A percentile compares a stretch with the other conserved stretches of the same genome.
Evolutionary conservation across 192 early-diverging fungal species (phyloP).

Genomic region (Pilobolus umbonatus): DNA sequence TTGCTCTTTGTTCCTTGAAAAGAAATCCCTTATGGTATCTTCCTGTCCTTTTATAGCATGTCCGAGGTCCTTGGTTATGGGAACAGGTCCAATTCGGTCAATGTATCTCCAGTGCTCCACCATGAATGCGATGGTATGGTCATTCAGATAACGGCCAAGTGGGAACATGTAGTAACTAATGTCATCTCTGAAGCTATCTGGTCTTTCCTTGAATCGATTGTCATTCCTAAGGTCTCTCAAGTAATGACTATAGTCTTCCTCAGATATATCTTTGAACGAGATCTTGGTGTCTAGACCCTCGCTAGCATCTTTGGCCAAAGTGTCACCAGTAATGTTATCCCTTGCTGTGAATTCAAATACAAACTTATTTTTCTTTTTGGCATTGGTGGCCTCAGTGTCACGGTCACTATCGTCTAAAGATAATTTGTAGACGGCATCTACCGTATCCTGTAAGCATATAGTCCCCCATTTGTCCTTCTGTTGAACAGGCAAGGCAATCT

Average conservation of each 20-base stretch:
- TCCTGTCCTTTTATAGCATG: background rate
- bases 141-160: background rate
- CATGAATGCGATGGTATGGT: background rate
- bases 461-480: background rate
- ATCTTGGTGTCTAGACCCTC: slow-evolving; percentile 2
- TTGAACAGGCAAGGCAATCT: background rate
- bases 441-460: background rate
- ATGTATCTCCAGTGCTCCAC: background rate
- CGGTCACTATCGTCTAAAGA: background rate
- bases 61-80: background rate
- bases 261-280: background rate
- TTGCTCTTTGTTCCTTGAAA: slow-evolving; percentile 6
- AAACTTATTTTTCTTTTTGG: background rate
- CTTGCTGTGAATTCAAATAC: slow-evolving; percentile 4
- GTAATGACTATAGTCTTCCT: background rate
- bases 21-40: background rate
- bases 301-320: background rate
- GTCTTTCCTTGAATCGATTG: slow-evolving; percentile 10
- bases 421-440: background rate
- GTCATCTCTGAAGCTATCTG: background rate
- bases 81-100: background rate
- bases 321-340: background rate
- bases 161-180: background rate
- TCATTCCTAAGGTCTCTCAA: too few relatives aligned
- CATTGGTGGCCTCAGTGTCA: background rate